These are phyloP conservation scores for Magnusiomyces clavatus DNA, from an alignment of 1,139 yeast species.

Conservation along the genomic window DNA sequence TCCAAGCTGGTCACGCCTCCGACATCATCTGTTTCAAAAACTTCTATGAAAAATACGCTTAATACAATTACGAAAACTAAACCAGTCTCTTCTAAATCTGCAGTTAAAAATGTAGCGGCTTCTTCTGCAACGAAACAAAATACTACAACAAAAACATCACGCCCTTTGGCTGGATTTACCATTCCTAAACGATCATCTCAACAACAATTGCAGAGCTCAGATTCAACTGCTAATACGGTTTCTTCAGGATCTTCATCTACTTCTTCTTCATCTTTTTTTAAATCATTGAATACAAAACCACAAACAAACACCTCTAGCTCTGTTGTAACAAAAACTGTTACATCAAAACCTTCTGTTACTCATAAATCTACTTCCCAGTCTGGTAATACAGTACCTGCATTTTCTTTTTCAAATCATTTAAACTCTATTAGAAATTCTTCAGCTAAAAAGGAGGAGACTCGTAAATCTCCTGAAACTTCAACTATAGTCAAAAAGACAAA, in stretches of 20 bases:
- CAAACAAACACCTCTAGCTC: too few species aligned
- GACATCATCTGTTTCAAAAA: slow-evolving; percentile 19
- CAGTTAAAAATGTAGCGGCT: background rate
- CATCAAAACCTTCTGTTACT: slow-evolving; percentile 7
- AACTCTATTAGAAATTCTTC: slow-evolving; percentile 15
- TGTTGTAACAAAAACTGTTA: slow-evolving; percentile 9
- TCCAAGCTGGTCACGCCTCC: background rate
- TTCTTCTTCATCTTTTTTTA: background rate
- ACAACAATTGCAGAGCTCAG: too few species aligned
- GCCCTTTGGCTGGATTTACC: too few species aligned
- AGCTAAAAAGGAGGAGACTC: slow-evolving; percentile 8
- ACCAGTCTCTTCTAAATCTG: background rate
- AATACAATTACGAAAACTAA: background rate
- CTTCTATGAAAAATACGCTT: slow-evolving; percentile 8
- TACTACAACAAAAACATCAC: background rate
- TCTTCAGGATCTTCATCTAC: background rate
- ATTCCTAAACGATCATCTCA: too few species aligned
- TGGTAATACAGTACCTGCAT: slow-evolving; percentile 12
- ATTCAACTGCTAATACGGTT: too few species aligned
- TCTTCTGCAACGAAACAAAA: slow-evolving; percentile 7
- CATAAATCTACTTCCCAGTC: slow-evolving; percentile 8
- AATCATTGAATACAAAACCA: background rate
- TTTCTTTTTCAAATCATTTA: slow-evolving; percentile 16
- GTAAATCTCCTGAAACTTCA: slow-evolving; percentile 7
- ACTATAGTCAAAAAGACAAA: slow-evolving; percentile 12